A percentile compares a stretch with the other conserved stretches of the same genome.
Conservation (phyloP, 2,329 filamentous ascomycete species). For the Fusarium graminum region DNA sequence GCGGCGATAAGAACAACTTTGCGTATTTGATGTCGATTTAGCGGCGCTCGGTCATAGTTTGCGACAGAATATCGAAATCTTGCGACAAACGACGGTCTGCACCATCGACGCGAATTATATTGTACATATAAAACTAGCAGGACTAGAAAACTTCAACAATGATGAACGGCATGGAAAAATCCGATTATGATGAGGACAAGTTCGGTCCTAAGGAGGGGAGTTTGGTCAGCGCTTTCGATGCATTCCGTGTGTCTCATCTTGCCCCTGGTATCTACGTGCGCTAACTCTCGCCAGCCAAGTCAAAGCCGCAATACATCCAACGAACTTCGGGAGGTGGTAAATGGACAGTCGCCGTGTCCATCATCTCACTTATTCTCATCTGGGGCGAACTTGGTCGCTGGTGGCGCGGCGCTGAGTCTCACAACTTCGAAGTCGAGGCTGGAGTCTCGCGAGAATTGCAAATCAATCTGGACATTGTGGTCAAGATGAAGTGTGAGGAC, state of each 20-base stretch:
- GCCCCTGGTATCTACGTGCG: neutral
- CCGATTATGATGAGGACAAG: slow-evolving; percentile 76
- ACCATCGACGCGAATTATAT: slow-evolving; percentile 5
- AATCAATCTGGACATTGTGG: slow-evolving; percentile 94
- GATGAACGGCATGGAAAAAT: slow-evolving; percentile 85
- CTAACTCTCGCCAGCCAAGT: slow-evolving; percentile 77
- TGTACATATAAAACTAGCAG: slow-evolving; percentile 36
- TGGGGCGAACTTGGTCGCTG: slow-evolving; percentile 83
- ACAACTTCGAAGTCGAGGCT: slow-evolving; percentile 95
- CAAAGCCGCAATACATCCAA: slow-evolving; percentile 92
- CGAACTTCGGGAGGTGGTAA: slow-evolving; percentile 88
- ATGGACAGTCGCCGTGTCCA: slow-evolving; percentile 87
- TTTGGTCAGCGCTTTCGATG: slow-evolving; percentile 91
- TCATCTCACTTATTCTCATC: slow-evolving; percentile 80
- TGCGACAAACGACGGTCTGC: slow-evolving; percentile 22
- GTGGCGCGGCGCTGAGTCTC: slow-evolving; percentile 86
- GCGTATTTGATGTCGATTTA: slow-evolving; percentile 40
- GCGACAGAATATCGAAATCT: slow-evolving; percentile 23
- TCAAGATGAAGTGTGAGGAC: slow-evolving; percentile 87
- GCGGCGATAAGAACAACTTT: slow-evolving; percentile 38
- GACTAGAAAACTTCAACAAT: slow-evolving; percentile 30
- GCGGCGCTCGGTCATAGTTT: slow-evolving; percentile 28
- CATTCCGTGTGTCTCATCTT: slow-evolving; percentile 79
- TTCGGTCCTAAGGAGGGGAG: slow-evolving; percentile 78
- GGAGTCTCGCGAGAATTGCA: slow-evolving; percentile 88